Evolutionary conservation across 2,329 filamentous ascomycete species (phyloP).

Genomic region (Hirsutella thompsonii): DNA sequence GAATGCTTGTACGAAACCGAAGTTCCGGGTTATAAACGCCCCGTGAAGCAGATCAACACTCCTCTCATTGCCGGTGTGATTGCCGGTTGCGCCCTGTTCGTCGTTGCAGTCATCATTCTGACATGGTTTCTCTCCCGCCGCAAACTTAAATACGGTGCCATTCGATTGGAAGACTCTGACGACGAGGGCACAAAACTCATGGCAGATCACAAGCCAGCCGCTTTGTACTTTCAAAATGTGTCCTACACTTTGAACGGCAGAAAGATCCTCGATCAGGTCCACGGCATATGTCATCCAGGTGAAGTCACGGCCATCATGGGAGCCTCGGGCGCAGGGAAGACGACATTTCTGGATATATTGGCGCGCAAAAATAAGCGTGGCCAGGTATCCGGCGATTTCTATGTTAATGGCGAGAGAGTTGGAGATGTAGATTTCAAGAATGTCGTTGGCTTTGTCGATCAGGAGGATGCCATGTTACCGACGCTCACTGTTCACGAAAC

Average conservation of each 20-base stretch:
- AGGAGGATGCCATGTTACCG: conserved; percentile 93
- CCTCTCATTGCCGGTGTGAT: conserved; percentile 92
- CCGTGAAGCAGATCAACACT: conserved; percentile 91
- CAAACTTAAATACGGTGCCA: conserved; percentile 54
- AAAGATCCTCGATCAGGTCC: conserved; percentile 66
- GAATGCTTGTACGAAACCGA: conserved; percentile 92
- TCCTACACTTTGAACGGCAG: conserved; percentile 80
- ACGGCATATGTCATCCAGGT: conserved; percentile 84
- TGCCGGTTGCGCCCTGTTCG: conserved; percentile 69
- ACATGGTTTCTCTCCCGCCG: conserved; percentile 84
- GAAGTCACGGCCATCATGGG: conserved; percentile 97
- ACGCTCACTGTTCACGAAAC: conserved; percentile 97
- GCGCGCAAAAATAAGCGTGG: conserved; percentile 96
- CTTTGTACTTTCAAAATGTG: conserved; percentile 79
- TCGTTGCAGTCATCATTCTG: conserved; percentile 72
- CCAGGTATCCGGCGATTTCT: conserved; percentile 64
- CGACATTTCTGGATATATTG: conserved; percentile 89
- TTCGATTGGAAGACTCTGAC: conserved; percentile 79
- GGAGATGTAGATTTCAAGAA: conserved; percentile 74
- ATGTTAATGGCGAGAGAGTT: conserved; percentile 86
- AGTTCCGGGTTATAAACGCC: conserved; percentile 77
- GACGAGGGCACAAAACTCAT: conserved; percentile 81
- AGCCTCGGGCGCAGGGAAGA: conserved; percentile 93
- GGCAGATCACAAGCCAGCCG: conserved; percentile 80
- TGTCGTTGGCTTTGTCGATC: conserved; percentile 93